Evolutionary conservation across 164 flowering plant species (phyloP).

Genomic region (grape (Vitis vinifera)): DNA sequence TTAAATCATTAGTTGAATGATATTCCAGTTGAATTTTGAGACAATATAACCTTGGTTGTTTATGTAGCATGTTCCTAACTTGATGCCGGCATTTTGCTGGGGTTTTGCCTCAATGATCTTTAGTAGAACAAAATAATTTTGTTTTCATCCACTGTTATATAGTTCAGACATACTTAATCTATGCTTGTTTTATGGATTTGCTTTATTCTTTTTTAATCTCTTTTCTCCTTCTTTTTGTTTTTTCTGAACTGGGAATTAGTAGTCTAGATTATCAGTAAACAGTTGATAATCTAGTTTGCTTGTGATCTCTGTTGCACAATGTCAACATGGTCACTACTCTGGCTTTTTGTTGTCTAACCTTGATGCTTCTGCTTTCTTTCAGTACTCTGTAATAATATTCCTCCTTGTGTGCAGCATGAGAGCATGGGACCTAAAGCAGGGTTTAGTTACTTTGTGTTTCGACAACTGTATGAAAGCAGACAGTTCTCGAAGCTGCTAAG

Average conservation of each 20-base stretch:
- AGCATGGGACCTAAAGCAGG: slow-evolving; percentile 88
- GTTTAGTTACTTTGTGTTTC: slow-evolving; percentile 82
- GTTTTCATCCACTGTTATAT: too few relatives aligned
- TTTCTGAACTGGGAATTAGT: background rate
- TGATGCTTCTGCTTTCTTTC: background rate
- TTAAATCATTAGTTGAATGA: too few relatives aligned
- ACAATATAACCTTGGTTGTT: too few relatives aligned
- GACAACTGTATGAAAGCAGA: slow-evolving; percentile 50
- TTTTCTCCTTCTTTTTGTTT: background rate
- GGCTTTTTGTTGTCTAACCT: background rate
- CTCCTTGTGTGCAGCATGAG: slow-evolving; percentile 58
- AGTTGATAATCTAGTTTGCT: too few relatives aligned
- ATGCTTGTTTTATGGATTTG: background rate
- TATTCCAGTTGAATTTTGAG: too few relatives aligned
- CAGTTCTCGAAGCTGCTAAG: slow-evolving; percentile 77
- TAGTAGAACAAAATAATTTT: too few relatives aligned
- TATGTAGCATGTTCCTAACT: too few relatives aligned
- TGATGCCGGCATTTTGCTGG: too few relatives aligned
- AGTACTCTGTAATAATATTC: background rate
- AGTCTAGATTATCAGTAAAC: too few relatives aligned
- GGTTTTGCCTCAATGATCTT: too few relatives aligned
- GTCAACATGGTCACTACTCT: background rate
- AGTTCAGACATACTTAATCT: too few relatives aligned
- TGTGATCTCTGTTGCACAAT: background rate
- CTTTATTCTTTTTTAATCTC: background rate